Percentiles rank a stretch among this genome's conserved stretches.
phyloP scores from a whole-genome alignment of 2,329 filamentous ascomycete species.

The Podosphaera aphanis region DNA sequence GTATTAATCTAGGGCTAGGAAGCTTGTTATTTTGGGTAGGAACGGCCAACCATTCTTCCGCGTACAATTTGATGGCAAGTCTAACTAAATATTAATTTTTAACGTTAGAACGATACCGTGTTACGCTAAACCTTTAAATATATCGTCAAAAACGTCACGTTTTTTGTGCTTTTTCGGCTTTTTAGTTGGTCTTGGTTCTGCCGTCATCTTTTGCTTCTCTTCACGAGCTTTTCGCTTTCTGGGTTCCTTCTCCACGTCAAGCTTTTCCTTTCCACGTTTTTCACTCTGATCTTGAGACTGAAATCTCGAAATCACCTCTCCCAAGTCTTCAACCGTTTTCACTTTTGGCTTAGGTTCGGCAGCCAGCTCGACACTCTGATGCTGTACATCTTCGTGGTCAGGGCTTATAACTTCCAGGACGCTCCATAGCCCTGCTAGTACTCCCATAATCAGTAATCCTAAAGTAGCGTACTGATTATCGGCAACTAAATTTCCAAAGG shows the following conservation, averaged over 20 bases:
- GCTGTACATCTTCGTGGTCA: conserved; percentile 2
- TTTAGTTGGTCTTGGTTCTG: too few species aligned
- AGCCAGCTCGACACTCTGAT: background rate
- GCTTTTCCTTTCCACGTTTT: background rate
- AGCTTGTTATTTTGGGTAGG: conserved; percentile 33
- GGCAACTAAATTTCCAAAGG: conserved; percentile 46
- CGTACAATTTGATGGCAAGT: background rate
- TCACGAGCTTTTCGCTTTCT: background rate
- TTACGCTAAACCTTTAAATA: conserved; percentile 39
- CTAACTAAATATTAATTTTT: background rate
- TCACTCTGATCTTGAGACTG: background rate
- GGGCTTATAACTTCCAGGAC: conserved; percentile 18
- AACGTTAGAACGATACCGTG: background rate
- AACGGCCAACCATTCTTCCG: background rate
- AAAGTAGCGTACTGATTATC: conserved; percentile 52
- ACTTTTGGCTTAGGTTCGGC: background rate
- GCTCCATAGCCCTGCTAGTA: conserved; percentile 33
- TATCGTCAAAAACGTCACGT: conserved; percentile 46
- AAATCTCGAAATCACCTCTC: background rate
- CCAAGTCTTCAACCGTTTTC: background rate
- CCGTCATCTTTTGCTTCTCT: background rate
- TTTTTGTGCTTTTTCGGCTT: conserved; percentile 28
- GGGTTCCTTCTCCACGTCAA: background rate
- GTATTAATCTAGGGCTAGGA: conserved; percentile 42
- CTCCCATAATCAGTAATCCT: conserved; percentile 42